Evolutionary conservation across 768 basidiomycete genomes (phyloP), one percentile per base, ranked within the genome.

Genomic region (Tylopilus sp.): DNA sequence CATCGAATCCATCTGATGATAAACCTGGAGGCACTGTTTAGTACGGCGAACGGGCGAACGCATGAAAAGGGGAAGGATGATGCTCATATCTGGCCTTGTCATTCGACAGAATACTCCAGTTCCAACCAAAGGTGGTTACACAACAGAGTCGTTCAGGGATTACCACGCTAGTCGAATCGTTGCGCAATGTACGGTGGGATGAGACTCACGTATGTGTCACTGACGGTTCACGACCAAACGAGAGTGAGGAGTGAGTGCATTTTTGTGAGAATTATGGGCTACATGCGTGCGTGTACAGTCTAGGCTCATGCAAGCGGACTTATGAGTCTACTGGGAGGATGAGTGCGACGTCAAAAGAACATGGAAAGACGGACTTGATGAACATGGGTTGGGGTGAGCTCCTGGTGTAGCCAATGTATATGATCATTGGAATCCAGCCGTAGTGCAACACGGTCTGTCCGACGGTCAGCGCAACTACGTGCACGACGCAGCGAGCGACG

Each of bases 351-450:
- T 13, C 33, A 31, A 22, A 48, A 21, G 38, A 22, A 21, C 28
- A 46, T 48, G 30, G 36, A n/a, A 17, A 6, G n/a, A 82, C 91
- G 63, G 50, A 96, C 94, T 97, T 95, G 73, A 96, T 96, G 65
- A 98, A 76, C 34, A 92, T 93, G 19, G 95, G 95, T 62, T 94
- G 92, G 28, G 95, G 95, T 67, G 89, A 92, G 67, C 92, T 94
- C 61, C 88, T 78, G 48, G 88, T 90, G 76, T 90, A 97, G 31
- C 95, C 96, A 66, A 97, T 81, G 71, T 94, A 97, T 64, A 98
- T 95, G 65, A 98, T 92, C 67, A 95, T 75, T 29, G 96, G 96
- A 65, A 98, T 93, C 92, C 95, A 98, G 59, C 86, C 87, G 62
- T 94, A 97, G 73, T 97, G 93, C 48, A 97, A 68, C 63, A 94